Evolutionary conservation across 1,284 basidiomycete genomes (phyloP), one percentile per base, ranked within the genome.

Genomic region (Mycosarcoma maydis): DNA sequence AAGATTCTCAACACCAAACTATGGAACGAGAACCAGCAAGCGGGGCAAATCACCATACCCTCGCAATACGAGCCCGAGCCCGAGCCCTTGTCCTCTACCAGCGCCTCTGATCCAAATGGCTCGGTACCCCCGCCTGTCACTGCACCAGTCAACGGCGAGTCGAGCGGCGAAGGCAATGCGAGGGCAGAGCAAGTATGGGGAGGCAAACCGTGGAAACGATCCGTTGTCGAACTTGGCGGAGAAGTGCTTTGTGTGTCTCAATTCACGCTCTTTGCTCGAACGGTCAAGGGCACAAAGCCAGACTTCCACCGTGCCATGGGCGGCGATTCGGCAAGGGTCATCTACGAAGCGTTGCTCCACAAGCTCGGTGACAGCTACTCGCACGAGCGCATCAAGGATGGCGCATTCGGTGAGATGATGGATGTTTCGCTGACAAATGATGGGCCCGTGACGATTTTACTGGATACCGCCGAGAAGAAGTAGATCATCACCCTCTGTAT

Each of bases 401-500:
- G 79, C 32, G 61, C 60, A 10, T 80, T 80, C 37, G 79, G 79
- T 11, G 76, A 72, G 34, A 80, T 80, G 79, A 80, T 80, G 79
- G 76, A 80, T 42, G 77, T 79, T 9, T 66, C 65, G 2, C 42
- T 80, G 6, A 68, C 73, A 1, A 80, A 80, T 34, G 77, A 80
- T 37, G 79, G 66, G 19, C 73, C 73, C 6, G 73, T 75, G 6
- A 75, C 73, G 3, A 69, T 75, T 17, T 45, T 64, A 34, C 41
- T 76, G n/a, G 74, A 76, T 40, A 74, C 72, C n/a, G 37, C 70
- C 29, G 74, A 76, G 14, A 76, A 74, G 52, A 76, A 68, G 43
- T 73, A 58, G 51, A 56, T 30, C 17, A 4, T 11, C 17, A 4
- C 14, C 38, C 0, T 19, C 14, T 30, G 34, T 38, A 17, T 30